Conservation (phyloP, 371 early-diverging fungal species). For the Conidiobolus incongruus region DNA sequence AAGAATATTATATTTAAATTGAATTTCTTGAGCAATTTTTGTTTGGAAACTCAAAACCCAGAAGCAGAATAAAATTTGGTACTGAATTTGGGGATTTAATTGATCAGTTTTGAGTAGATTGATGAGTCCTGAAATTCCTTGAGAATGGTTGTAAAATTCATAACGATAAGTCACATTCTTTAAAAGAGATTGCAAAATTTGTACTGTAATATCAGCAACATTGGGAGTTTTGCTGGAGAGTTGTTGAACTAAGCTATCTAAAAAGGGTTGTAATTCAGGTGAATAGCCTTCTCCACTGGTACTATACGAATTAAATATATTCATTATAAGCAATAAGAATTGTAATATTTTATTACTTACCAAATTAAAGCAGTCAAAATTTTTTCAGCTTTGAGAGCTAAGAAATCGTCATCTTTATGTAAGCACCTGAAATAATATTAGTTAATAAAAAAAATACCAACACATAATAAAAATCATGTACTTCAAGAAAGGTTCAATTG, state of each 20-base stretch:
- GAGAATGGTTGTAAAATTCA: conserved; percentile 25
- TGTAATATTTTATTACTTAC: conserved; percentile 10
- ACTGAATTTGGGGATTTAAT: conserved; percentile 75
- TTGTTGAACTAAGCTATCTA: conserved; percentile 42
- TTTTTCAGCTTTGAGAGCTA: conserved; percentile 65
- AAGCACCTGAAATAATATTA: conserved; percentile 33
- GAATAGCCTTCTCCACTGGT: neutral
- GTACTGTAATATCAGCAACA: conserved; percentile 66
- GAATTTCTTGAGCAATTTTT: conserved; percentile 42
- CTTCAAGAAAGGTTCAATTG: conserved; percentile 43
- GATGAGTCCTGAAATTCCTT: conserved; percentile 23
- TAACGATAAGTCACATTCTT: conserved; percentile 32
- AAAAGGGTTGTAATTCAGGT: conserved; percentile 11
- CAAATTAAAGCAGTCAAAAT: conserved; percentile 46
- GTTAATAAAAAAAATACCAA: neutral
- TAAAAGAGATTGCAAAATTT: conserved; percentile 58
- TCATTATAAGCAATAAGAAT: neutral
- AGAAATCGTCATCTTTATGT: conserved; percentile 65
- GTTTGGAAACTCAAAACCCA: conserved; percentile 80
- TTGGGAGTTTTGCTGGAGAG: conserved; percentile 35
- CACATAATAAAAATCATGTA: conserved; percentile 7
- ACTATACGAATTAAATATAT: neutral
- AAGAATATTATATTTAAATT: conserved; percentile 69
- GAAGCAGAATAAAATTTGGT: conserved; percentile 74
- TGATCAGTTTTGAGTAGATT: conserved; percentile 33